phyloP scores from a whole-genome alignment of 2,329 filamentous ascomycete species.

The Conoideocrella luteorostrata region DNA sequence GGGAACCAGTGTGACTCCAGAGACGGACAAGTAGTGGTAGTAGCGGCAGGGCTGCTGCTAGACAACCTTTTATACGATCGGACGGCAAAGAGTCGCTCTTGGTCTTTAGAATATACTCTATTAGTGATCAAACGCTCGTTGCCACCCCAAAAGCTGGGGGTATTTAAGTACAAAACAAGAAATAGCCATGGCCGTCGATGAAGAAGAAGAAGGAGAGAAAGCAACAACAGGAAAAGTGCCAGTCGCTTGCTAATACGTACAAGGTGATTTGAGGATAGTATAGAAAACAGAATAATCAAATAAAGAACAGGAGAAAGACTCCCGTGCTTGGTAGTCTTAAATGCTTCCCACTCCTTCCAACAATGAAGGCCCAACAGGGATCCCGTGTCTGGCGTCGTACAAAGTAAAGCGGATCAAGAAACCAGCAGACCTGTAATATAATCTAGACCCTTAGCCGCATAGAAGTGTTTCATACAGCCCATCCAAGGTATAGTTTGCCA shows the following conservation, averaged over 20 bases:
- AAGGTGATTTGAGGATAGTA: constrained; percentile 17
- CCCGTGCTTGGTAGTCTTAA: constrained; percentile 6
- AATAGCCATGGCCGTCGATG: constrained; percentile 5
- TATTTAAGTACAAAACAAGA: constrained; percentile 6
- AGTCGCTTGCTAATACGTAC: constrained; percentile 49
- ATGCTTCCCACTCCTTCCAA: constrained; percentile 9
- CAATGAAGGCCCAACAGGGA: constrained; percentile 7
- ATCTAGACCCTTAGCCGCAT: constrained; percentile 3
- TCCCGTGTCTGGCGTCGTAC: constrained; percentile 6
- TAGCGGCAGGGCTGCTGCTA: background rate
- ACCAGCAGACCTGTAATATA: background rate
- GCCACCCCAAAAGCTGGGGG: background rate
- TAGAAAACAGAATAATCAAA: constrained; percentile 7
- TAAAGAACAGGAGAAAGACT: constrained; percentile 5
- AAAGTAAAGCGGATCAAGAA: constrained; percentile 8
- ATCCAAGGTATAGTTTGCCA: constrained; percentile 5
- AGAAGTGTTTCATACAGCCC: constrained; percentile 2
- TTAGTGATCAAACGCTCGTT: constrained; percentile 5
- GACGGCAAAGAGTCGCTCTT: constrained; percentile 1
- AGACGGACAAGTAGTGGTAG: no score
- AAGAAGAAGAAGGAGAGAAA: constrained; percentile 19
- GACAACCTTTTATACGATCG: background rate
- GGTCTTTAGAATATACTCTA: constrained; percentile 3
- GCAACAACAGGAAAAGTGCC: constrained; percentile 28
- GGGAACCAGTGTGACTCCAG: no score